phyloP scores from a whole-genome alignment of 805 yeast genomes.

The Wickerhamomyces bisporus region DNA sequence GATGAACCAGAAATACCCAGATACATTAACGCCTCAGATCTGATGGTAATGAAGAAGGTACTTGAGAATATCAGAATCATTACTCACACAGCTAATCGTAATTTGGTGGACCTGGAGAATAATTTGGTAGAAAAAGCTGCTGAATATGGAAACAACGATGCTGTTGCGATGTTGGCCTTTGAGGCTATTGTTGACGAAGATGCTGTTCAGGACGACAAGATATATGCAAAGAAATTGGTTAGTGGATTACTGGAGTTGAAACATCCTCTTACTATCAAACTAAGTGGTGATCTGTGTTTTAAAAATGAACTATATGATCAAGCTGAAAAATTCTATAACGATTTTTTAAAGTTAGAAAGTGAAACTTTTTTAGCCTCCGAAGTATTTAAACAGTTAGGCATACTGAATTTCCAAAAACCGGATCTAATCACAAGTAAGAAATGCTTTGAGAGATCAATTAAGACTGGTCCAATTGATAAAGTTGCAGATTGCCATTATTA shows the following conservation, averaged over 20 bases:
- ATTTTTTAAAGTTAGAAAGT: constrained; percentile 50
- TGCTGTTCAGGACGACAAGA: constrained; percentile 47
- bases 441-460: constrained; percentile 58
- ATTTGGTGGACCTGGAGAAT: constrained; percentile 59
- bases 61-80: constrained; percentile 55
- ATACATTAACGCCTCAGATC: constrained; percentile 47
- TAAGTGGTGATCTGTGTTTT: constrained; percentile 73
- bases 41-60: constrained; percentile 64
- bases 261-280: constrained; percentile 72
- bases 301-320: constrained; percentile 41
- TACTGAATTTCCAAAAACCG: constrained; percentile 50
- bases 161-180: constrained; percentile 68
- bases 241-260: constrained; percentile 48
- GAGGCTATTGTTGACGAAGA: constrained; percentile 45
- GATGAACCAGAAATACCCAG: constrained; percentile 33
- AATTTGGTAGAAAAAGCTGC: constrained; percentile 79
- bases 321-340: constrained; percentile 55
- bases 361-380: constrained; percentile 64
- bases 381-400: constrained; percentile 63
- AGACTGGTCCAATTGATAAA: constrained; percentile 55
- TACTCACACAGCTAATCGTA: constrained; percentile 53
- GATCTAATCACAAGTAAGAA: constrained; percentile 47
- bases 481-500: constrained; percentile 73
- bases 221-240: constrained; percentile 58
- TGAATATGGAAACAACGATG: constrained; percentile 76